These are phyloP conservation scores for Solanum boliviense DNA, from an alignment of 257 asterid species.

Conservation along the genomic window DNA sequence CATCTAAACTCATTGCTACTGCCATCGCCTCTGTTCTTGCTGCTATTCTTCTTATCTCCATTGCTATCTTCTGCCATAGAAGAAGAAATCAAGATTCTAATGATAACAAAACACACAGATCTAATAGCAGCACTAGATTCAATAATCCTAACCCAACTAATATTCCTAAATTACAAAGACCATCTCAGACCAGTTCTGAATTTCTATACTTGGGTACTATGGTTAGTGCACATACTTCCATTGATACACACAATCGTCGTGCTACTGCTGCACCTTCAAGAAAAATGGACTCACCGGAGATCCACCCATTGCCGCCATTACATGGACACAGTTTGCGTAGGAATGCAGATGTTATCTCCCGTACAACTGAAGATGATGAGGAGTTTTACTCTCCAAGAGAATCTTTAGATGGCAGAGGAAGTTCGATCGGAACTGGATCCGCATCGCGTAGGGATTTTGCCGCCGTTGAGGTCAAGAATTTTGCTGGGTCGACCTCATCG, in stretches of 20 bases:
- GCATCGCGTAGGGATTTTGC: conserved; percentile 51
- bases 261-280: conserved; percentile 19
- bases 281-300: conserved; percentile 82
- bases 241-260: conserved; percentile 7
- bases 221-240: conserved; percentile 54
- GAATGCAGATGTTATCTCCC: conserved; percentile 32
- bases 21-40: conserved; percentile 55
- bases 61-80: conserved; percentile 46
- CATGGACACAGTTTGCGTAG: conserved; percentile 12
- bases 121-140: conserved; percentile 32
- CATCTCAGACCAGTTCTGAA: conserved; percentile 86
- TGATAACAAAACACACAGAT: conserved; percentile 43
- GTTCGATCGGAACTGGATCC: conserved; percentile 60
- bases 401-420: conserved; percentile 48
- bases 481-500: conserved; percentile 41
- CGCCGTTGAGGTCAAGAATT: conserved; percentile 35
- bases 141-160: not conserved
- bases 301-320: conserved; percentile 79
- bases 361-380: conserved; percentile 44
- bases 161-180: conserved; percentile 76
- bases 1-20: conserved; percentile 44
- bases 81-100: conserved; percentile 5
- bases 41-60: conserved; percentile 41
- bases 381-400: conserved; percentile 78
- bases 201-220: conserved; percentile 82